Percentiles rank a stretch among this genome's conserved stretches.
These are phyloP conservation scores for Lepidium africanum DNA, from an alignment of 345 rosid species.

Conservation along the genomic window DNA sequence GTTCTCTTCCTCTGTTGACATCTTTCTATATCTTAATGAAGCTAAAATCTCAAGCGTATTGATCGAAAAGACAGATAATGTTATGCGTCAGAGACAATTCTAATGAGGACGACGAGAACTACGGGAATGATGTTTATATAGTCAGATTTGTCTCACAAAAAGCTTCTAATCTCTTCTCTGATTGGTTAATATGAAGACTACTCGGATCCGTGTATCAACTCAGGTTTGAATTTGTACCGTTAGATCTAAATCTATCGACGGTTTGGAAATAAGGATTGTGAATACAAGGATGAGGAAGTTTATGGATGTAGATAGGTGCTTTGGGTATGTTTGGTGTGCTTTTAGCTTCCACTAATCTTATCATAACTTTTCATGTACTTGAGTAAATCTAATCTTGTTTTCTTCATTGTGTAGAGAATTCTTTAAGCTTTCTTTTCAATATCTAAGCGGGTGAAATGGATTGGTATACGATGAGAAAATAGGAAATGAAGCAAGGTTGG, in stretches of 20 bases:
- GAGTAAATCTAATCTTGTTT: constrained; percentile 17
- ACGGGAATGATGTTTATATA: constrained; percentile 41
- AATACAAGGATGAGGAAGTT: constrained; percentile 15
- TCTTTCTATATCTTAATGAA: background rate
- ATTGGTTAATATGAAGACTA: constrained; percentile 39
- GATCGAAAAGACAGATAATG: background rate
- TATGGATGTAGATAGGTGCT: constrained; percentile 20
- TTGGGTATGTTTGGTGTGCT: constrained; percentile 57
- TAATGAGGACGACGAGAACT: constrained; percentile 22
- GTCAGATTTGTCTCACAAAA: constrained; percentile 31
- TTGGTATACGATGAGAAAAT: constrained; percentile 18
- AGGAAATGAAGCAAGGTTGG: constrained; percentile 36
- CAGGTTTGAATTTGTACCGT: constrained; percentile 55
- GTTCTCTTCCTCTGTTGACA: constrained; percentile 24
- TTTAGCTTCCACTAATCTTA: constrained; percentile 36
- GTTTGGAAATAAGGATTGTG: constrained; percentile 1
- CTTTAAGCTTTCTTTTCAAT: constrained; percentile 43
- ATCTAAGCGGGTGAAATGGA: background rate
- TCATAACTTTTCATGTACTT: constrained; percentile 20
- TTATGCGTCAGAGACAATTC: background rate
- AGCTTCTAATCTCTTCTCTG: constrained; percentile 31
- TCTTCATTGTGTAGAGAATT: constrained; percentile 24
- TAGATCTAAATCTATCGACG: constrained; percentile 51
- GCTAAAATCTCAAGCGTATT: background rate
- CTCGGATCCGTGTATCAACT: constrained; percentile 39